Base-by-base conservation (phyloP, 257 asterid species). In the Nicotiana paniculata region DNA sequence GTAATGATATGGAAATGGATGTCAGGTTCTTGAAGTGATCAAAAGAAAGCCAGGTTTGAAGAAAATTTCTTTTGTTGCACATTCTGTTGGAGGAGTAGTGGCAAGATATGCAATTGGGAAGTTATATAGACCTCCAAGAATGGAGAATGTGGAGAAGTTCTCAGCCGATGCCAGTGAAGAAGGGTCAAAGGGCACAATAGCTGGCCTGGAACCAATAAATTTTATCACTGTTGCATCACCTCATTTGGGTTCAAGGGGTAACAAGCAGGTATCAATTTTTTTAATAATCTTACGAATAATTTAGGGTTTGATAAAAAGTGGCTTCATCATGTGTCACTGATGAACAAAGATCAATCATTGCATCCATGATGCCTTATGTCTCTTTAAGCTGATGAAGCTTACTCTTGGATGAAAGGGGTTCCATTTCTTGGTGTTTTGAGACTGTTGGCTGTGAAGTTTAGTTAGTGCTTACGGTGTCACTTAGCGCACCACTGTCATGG, bases 51-150 rank as follows among this genome's bases (percentile, higher is more conserved):
- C 93, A 17, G 84, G 83, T 79, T 48, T 96, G 90, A 91, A 72
- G 87, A 94, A 93, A 81, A 93, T 96, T 81, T 96, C 99, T 57
- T 94, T 96, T 81, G 84, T 96, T 87, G 95, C 98, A 61, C 99
- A 96, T 95, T 96, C 99, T 28, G 99, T 96, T 9, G 99, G 99
- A 57, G 98, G 99, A n/a, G 89, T 96, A 79, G 99, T 96, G 86
- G 98, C 99, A 82, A 94, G 98, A 89, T 96, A 89, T 89, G 89
- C 96, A 69, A 93, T 96, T 82, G 99, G 99, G 82, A 92, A 86
- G 86, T 86, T 96, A 81, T 94, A 89, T 82, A 85, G 85, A 88
- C 93, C 93, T 82, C 86, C 92, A 81, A 81, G 55, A 62, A 69
- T 59, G 65, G 93, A 65, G 82, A 89, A 80, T 85, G 83, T 32